Base-by-base conservation (phyloP, 352 stramenopile species). In the Plasmopara halstedii region DNA sequence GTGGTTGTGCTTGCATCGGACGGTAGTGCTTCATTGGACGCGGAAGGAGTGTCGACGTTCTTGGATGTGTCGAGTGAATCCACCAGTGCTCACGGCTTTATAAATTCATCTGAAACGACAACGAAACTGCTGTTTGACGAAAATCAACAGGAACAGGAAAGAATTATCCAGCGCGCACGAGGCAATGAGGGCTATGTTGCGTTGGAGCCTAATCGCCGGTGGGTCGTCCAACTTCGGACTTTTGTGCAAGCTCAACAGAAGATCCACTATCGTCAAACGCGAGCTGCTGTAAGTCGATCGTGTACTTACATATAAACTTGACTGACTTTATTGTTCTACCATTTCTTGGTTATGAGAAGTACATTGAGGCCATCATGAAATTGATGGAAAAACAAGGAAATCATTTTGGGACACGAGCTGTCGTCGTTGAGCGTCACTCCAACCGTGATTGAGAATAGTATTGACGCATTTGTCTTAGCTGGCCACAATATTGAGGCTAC, bases 321-420 rank as follows among this genome's bases (percentile, higher is more conserved):
- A 53, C 20, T 21, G 10, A 22, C 17, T 19, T 35, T 29, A 55
- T 14, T 43, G 13, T 8, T 13, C 6, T 35, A 8, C 1, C 1
- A 2, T 35, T 17, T 13, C 15, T 35, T 18, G 31, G 31, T 10
- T 45, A 31, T 5, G 31, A 42, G 22, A 36, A 87, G 75, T 85
- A 79, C 45, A 81, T 88, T 54, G 70, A 85, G 33, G 67, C 70
- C 17, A 83, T 85, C 46, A 85, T 68, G 10, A 67, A 64, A 26
- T 46, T 88, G 42, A 66, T 84, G 27, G 76, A 88, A 44, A 67
- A 59, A 40, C 66, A 71, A 56, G 62, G 62, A 37, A 58, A 60
- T 9, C 47, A 54, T n/a, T 71, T 69, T 35, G 33, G 43, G 25
- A 37, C 47, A 13, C 60, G 35, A 62, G 56, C 41, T 51, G 41